Conservation (phyloP, 495 filamentous ascomycete species). For the Neurospora intermedia region DNA sequence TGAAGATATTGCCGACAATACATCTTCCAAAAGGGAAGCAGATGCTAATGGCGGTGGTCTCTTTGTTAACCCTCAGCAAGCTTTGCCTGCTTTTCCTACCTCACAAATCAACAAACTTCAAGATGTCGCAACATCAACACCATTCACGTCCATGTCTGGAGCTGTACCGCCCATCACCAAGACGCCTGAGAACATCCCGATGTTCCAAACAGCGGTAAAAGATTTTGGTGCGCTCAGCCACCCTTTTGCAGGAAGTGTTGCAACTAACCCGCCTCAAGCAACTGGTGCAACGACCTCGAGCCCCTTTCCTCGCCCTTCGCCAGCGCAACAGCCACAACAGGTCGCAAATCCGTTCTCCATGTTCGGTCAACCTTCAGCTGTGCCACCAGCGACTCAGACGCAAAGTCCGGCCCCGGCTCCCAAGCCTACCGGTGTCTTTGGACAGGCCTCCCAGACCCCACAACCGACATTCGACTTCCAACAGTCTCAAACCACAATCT, state of each 20-base stretch:
- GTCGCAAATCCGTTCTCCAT: neutral
- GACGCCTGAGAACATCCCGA: neutral
- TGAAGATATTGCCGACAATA: slow-evolving; percentile 13
- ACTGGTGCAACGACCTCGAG: neutral
- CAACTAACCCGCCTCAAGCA: neutral
- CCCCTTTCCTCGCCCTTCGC: neutral
- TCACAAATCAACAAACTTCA: neutral
- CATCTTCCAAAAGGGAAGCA: neutral
- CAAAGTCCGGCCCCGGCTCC: neutral
- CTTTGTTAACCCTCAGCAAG: slow-evolving; percentile 18
- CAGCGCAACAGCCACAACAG: neutral
- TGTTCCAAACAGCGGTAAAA: neutral
- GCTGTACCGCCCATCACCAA: neutral
- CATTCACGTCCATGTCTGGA: neutral
- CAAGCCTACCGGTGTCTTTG: neutral
- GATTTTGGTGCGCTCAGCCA: neutral
- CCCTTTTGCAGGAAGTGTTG: neutral
- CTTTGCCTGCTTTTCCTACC: neutral
- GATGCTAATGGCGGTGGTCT: slow-evolving; percentile 9
- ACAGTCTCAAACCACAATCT: neutral
- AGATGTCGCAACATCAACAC: neutral
- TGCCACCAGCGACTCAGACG: neutral
- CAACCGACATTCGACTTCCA: neutral
- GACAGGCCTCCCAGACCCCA: neutral
- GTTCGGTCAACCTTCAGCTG: neutral